phyloP scores from a whole-genome alignment of 352 stramenopile species.

The Plasmopara viticola region DNA sequence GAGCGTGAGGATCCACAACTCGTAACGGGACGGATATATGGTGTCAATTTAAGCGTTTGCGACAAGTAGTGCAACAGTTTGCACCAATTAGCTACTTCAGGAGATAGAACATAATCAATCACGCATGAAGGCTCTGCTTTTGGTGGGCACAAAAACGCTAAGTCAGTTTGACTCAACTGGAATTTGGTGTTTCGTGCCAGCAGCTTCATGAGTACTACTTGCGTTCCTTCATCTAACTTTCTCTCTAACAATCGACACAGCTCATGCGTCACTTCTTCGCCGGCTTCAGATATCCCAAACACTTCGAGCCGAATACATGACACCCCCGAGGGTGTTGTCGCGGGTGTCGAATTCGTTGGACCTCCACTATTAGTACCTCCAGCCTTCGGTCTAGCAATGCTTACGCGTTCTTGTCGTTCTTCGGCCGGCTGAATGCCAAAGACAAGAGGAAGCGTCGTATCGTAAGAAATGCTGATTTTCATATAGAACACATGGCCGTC shows the following conservation, averaged over 20 bases:
- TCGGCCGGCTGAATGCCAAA: constrained; percentile 8
- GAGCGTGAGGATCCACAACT: constrained; percentile 15
- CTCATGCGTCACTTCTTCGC: constrained; percentile 82
- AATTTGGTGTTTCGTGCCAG: constrained; percentile 81
- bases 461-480: constrained; percentile 68
- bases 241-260: constrained; percentile 71
- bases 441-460: constrained; percentile 8
- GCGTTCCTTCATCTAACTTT: constrained; percentile 83
- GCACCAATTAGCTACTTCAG: constrained; percentile 27
- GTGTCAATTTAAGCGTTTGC: constrained; percentile 48
- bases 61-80: constrained; percentile 49
- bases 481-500: constrained; percentile 87
- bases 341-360: constrained; percentile 7
- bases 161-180: constrained; percentile 63
- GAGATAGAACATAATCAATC: constrained; percentile 40
- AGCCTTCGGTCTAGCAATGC: constrained; percentile 17
- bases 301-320: constrained; percentile 72
- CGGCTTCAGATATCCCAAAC: constrained; percentile 71
- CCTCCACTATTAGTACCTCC: constrained; percentile 17
- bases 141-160: constrained; percentile 72
- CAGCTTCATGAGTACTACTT: constrained; percentile 84
- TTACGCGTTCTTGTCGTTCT: constrained; percentile 24
- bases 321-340: constrained; percentile 10
- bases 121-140: constrained; percentile 28
- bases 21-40: constrained; percentile 51